Conservation (phyloP, 306 rosid species). For the Dryas octopetala region DNA sequence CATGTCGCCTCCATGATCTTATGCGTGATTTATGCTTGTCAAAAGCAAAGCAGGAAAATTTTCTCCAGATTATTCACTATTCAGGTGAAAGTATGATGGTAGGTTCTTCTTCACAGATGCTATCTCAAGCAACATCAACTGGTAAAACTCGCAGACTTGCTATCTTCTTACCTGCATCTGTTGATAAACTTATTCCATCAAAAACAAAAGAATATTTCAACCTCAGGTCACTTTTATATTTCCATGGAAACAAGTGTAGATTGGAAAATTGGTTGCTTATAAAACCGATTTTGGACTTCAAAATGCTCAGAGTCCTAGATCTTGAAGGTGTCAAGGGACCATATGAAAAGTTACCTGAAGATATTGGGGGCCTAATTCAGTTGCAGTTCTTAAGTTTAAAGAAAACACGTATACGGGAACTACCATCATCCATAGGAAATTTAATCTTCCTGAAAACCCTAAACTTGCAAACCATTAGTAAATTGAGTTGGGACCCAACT, state of each 20-base stretch:
- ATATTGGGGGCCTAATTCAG: constrained; percentile 2
- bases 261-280: constrained; percentile 7
- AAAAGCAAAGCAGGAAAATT: constrained; percentile 44
- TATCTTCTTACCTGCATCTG: constrained; percentile 19
- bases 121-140: neutral
- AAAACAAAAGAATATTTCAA: neutral
- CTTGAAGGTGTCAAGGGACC: constrained; percentile 50
- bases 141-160: constrained; percentile 46
- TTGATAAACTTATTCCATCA: neutral
- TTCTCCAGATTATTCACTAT: constrained; percentile 30
- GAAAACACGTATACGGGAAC: neutral
- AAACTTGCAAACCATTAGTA: constrained; percentile 41
- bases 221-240: constrained; percentile 43
- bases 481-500: neutral
- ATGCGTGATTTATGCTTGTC: constrained; percentile 52
- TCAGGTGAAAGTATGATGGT: neutral
- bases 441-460: constrained; percentile 45
- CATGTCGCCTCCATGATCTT: constrained; percentile 54
- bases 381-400: constrained; percentile 5
- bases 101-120: neutral
- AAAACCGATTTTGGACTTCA: constrained; percentile 29
- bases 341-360: constrained; percentile 33
- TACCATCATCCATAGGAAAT: constrained; percentile 25
- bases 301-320: constrained; percentile 48
- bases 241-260: constrained; percentile 17